A percentile compares a stretch with the other conserved stretches of the same genome.
These are phyloP conservation scores for Canna indica DNA, from an alignment of 176 grass and related monocot genomes.

Conservation along the genomic window DNA sequence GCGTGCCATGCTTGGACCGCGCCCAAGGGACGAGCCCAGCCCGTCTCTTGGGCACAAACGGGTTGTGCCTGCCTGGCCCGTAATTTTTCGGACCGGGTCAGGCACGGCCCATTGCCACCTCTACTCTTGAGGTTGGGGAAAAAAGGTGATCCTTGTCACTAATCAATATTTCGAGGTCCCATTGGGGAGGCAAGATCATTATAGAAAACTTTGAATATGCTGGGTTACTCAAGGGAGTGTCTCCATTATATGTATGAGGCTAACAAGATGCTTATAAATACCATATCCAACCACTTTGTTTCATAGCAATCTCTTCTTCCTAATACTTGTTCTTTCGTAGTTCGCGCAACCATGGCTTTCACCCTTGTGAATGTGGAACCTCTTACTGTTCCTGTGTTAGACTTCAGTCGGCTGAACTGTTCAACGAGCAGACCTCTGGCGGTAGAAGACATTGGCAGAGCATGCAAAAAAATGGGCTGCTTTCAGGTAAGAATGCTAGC, in stretches of 20 bases:
- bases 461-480: constrained; percentile 36
- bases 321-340: not conserved
- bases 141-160: not conserved
- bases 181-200: not conserved
- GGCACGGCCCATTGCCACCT: too few species aligned
- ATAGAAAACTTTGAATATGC: not conserved
- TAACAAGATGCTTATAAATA: not conserved
- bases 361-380: not conserved
- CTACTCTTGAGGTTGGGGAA: too few species aligned
- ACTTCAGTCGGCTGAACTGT: not conserved
- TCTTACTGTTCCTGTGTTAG: not conserved
- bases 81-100: too few species aligned
- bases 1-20: too few species aligned
- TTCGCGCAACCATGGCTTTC: not conserved
- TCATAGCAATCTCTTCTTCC: too few species aligned
- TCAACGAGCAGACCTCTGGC: not conserved
- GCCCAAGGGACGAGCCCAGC: too few species aligned
- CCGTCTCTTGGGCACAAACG: too few species aligned
- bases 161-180: not conserved
- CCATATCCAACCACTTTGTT: too few species aligned
- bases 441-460: constrained; percentile 22
- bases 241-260: too few species aligned
- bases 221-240: not conserved
- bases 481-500: constrained; percentile 30
- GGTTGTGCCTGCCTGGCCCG: too few species aligned